Conservation (phyloP, 495 filamentous ascomycete species). For the Aspergillus egyptiacus region DNA sequence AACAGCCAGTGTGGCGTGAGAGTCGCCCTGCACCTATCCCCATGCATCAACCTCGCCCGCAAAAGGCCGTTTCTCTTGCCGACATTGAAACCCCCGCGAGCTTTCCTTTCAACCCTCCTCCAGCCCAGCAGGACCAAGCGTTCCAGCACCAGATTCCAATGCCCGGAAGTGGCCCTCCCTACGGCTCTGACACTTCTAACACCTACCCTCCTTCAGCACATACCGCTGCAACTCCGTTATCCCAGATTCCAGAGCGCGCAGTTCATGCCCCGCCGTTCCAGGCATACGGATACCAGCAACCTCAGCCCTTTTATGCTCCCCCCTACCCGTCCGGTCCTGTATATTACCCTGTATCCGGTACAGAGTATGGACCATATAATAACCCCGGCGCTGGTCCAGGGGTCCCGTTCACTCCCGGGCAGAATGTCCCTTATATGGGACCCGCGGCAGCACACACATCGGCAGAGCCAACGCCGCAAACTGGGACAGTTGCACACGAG, state of each 20-base stretch:
- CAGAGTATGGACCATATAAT: conserved; percentile 36
- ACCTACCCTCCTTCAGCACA: conserved; percentile 67
- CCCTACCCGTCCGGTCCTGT: conserved; percentile 50
- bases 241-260: conserved; percentile 89
- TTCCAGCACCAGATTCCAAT: conserved; percentile 88
- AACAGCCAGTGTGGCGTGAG: conserved; percentile 71
- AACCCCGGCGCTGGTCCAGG: conserved; percentile 42
- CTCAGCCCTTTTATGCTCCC: conserved; percentile 54
- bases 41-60: conserved; percentile 94
- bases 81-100: conserved; percentile 85
- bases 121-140: conserved; percentile 70
- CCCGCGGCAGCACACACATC: conserved; percentile 35
- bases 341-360: conserved; percentile 45
- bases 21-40: conserved; percentile 68
- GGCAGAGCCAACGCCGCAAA: conserved; percentile 45
- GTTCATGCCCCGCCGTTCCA: conserved; percentile 93
- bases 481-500: conserved; percentile 82
- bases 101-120: conserved; percentile 61
- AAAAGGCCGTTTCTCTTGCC: conserved; percentile 89
- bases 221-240: conserved; percentile 78
- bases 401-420: conserved; percentile 48
- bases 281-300: conserved; percentile 58
- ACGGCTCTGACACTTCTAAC: conserved; percentile 53
- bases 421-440: conserved; percentile 41
- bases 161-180: conserved; percentile 54